A percentile compares a stretch with the other conserved stretches of the same genome.
phyloP scores from a whole-genome alignment of 495 filamentous ascomycete genomes.

The Penicillium samsonianum region DNA sequence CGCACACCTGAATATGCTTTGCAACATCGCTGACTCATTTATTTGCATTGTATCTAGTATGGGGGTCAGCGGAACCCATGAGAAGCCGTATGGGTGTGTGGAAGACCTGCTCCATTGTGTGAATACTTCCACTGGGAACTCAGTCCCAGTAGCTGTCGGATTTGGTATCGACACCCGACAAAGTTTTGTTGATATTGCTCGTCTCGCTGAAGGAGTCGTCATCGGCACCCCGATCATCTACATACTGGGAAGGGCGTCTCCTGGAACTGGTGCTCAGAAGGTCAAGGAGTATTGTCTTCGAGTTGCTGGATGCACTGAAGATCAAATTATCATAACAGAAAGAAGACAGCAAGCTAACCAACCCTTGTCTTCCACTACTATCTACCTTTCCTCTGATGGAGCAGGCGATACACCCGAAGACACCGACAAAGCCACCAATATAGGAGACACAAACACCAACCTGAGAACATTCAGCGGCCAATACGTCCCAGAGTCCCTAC shows the following conservation, averaged over 20 bases:
- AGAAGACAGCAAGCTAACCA: background rate
- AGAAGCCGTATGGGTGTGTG: constrained; percentile 71
- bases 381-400: background rate
- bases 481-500: constrained; percentile 14
- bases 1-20: constrained; percentile 87
- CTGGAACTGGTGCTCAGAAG: constrained; percentile 43
- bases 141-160: constrained; percentile 83
- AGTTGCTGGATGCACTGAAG: constrained; percentile 4
- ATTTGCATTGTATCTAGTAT: constrained; percentile 96
- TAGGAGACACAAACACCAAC: background rate
- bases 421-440: background rate
- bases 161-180: constrained; percentile 86
- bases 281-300: constrained; percentile 14
- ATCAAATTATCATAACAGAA: background rate
- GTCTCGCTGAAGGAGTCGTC: constrained; percentile 82
- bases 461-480: constrained; percentile 16
- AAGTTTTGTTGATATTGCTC: constrained; percentile 66
- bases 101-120: constrained; percentile 77
- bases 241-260: constrained; percentile 59
- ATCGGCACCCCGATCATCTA: constrained; percentile 84
- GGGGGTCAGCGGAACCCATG: constrained; percentile 88
- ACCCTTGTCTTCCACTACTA: background rate
- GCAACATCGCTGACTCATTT: constrained; percentile 94
- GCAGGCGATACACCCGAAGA: background rate
- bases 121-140: constrained; percentile 73